Percentiles rank a stretch among this genome's conserved stretches.
Evolutionary conservation across 805 yeast species (phyloP).

Genomic region (Cyberlindnera euphorbiiphila): DNA sequence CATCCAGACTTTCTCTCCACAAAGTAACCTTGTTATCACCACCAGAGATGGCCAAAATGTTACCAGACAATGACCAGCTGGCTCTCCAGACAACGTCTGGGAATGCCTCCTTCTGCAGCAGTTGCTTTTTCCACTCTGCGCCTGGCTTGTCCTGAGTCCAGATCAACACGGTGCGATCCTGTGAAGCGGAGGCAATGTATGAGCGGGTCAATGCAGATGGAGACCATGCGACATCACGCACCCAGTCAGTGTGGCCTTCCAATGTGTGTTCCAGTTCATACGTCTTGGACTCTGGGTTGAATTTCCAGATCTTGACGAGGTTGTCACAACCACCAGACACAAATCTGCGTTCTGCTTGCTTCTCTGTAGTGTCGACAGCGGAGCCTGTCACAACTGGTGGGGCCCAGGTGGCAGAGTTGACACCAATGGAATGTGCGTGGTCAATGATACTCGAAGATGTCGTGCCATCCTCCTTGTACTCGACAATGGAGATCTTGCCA

Average conservation of each 20-base stretch:
- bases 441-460: slow-evolving; percentile 50
- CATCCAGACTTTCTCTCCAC: slow-evolving; percentile 93
- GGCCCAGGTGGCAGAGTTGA: slow-evolving; percentile 94
- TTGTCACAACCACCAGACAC: slow-evolving; percentile 96
- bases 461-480: slow-evolving; percentile 86
- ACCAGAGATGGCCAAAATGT: slow-evolving; percentile 89
- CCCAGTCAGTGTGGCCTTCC: slow-evolving; percentile 97
- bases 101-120: slow-evolving; percentile 73
- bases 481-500: slow-evolving; percentile 87
- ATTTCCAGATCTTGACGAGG: slow-evolving; percentile 86
- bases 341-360: slow-evolving; percentile 60
- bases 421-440: slow-evolving; percentile 88
- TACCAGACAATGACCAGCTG: slow-evolving; percentile 95
- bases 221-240: slow-evolving; percentile 97
- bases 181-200: slow-evolving; percentile 94
- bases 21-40: slow-evolving; percentile 94
- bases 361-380: slow-evolving; percentile 29
- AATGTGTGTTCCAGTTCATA: slow-evolving; percentile 73
- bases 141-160: slow-evolving; percentile 81
- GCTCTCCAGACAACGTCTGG: slow-evolving; percentile 99
- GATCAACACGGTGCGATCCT: slow-evolving; percentile 89
- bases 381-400: slow-evolving; percentile 44
- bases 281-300: slow-evolving; percentile 48
- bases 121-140: slow-evolving; percentile 76
- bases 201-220: slow-evolving; percentile 84